A percentile compares a stretch with the other conserved stretches of the same genome.
These are phyloP conservation scores for Carex parvula DNA, from an alignment of 176 grass and related monocot genomes.

Conservation along the genomic window DNA sequence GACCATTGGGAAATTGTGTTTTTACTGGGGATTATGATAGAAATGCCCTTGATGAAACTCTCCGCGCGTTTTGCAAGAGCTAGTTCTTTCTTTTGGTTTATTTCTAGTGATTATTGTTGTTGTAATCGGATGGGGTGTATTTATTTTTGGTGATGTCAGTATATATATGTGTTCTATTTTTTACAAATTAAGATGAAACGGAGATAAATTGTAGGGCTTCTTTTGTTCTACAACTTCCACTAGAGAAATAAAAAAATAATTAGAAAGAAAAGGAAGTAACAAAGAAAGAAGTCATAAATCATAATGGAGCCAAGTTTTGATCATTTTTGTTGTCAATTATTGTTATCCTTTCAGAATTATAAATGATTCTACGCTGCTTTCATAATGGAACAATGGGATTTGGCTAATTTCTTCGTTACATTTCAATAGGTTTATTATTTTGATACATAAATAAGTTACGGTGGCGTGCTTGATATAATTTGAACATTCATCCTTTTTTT, in stretches of 20 bases:
- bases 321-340: neutral
- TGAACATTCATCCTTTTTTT: too few species aligned
- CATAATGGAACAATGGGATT: too few species aligned
- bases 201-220: neutral
- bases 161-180: neutral
- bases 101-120: neutral
- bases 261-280: neutral
- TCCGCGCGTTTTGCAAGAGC: slow-evolving; percentile 61
- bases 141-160: neutral
- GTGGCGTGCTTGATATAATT: too few species aligned
- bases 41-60: slow-evolving; percentile 80
- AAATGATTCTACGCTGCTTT: neutral
- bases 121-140: neutral
- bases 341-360: neutral
- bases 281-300: neutral
- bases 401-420: neutral
- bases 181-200: neutral
- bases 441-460: neutral
- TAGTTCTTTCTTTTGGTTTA: slow-evolving; percentile 29
- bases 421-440: neutral
- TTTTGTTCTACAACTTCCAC: neutral
- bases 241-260: neutral
- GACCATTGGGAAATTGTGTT: slow-evolving; percentile 75
- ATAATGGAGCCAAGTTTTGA: neutral
- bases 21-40: slow-evolving; percentile 86